Evolutionary conservation across 176 grass and related monocot genomes (phyloP).

Genomic region (Aegilops umbellulata): DNA sequence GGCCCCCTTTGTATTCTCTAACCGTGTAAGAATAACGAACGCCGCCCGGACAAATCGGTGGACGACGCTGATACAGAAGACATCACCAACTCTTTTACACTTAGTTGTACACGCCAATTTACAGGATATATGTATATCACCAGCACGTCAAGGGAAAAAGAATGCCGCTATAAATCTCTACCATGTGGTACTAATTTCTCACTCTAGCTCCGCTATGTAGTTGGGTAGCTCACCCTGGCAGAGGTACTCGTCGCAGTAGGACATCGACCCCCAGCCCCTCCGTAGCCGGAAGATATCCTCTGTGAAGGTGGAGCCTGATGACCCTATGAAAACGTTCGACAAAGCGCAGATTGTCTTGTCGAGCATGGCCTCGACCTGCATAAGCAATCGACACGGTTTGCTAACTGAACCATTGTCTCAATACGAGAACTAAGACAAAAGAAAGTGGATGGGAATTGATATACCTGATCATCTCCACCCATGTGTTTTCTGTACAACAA

Average conservation of each 20-base stretch:
- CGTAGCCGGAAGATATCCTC: slow-evolving; percentile 85
- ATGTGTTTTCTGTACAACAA: slow-evolving; percentile 82
- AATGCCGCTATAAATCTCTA: slow-evolving; percentile 15
- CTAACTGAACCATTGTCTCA: no score
- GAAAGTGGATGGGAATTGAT: not conserved
- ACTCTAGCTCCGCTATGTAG: slow-evolving; percentile 72
- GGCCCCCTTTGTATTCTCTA: slow-evolving; percentile 24
- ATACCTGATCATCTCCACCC: slow-evolving; percentile 68
- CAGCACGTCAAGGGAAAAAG: not conserved
- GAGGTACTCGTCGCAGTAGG: slow-evolving; percentile 85
- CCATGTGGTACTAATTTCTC: slow-evolving; percentile 13
- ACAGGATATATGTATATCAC: slow-evolving; percentile 32
- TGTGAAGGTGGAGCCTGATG: slow-evolving; percentile 87
- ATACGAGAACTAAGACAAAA: not conserved
- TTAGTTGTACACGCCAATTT: slow-evolving; percentile 50
- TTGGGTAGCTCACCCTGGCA: slow-evolving; percentile 85
- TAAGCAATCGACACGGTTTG: not conserved
- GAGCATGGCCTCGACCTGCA: slow-evolving; percentile 90
- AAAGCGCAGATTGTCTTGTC: slow-evolving; percentile 92
- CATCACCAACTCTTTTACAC: slow-evolving; percentile 19
- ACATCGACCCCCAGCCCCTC: slow-evolving; percentile 69
- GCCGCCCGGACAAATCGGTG: slow-evolving; percentile 15
- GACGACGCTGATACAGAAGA: not conserved
- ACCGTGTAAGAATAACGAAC: slow-evolving; percentile 8
- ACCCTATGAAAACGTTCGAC: slow-evolving; percentile 80